Percentiles rank a stretch among this genome's conserved stretches.
Conservation (phyloP, 129 eudicot genomes). For the Pulicaria dysenterica region DNA sequence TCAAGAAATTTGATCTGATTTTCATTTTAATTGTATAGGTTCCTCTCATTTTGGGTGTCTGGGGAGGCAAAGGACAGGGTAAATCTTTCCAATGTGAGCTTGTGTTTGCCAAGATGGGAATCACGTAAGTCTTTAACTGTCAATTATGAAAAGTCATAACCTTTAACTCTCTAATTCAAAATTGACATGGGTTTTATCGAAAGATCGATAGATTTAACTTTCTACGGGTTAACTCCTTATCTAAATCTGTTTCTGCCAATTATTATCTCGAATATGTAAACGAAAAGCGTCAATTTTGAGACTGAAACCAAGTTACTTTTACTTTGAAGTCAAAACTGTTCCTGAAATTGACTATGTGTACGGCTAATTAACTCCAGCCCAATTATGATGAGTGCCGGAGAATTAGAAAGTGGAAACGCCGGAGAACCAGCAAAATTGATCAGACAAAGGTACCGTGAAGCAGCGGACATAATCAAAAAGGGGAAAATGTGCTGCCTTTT, state of each 20-base stretch:
- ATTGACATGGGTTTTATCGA: neutral
- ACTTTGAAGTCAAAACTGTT: neutral
- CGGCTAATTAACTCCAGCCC: slow-evolving; percentile 49
- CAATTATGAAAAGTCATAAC: neutral
- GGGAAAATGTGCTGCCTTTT: slow-evolving; percentile 90
- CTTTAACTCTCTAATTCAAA: neutral
- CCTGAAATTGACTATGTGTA: neutral
- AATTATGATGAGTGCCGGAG: slow-evolving; percentile 99
- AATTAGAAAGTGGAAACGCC: slow-evolving; percentile 91
- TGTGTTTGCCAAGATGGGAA: slow-evolving; percentile 97
- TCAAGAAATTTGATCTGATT: neutral
- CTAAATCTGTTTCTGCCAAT: neutral
- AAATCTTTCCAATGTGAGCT: slow-evolving; percentile 99
- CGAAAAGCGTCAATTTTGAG: neutral
- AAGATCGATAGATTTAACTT: neutral
- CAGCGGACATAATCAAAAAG: slow-evolving; percentile 82
- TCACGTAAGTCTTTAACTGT: slow-evolving; percentile 63
- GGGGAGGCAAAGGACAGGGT: slow-evolving; percentile 99
- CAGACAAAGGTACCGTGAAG: slow-evolving; percentile 96
- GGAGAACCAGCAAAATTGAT: slow-evolving; percentile 98
- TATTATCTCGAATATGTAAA: neutral
- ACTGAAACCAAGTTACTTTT: neutral
- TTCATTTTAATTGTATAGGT: slow-evolving; percentile 37
- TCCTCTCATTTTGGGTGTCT: slow-evolving; percentile 94
- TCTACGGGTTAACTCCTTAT: neutral